These are phyloP conservation scores for Magnaporthales sp. DNA, from an alignment of 2,329 filamentous ascomycete genomes.

Conservation along the genomic window DNA sequence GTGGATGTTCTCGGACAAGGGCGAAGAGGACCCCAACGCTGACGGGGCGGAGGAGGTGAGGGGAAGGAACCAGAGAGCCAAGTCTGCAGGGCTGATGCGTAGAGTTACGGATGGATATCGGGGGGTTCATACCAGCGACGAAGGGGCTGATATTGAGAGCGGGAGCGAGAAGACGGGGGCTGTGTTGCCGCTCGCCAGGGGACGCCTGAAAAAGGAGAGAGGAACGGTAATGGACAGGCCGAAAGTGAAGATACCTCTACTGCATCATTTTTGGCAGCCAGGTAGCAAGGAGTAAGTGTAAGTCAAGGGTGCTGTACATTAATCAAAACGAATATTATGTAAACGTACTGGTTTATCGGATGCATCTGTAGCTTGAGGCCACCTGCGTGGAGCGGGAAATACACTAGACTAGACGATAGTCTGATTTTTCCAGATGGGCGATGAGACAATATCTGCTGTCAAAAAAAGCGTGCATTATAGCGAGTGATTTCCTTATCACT, in stretches of 20 bases:
- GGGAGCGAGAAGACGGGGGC: neutral
- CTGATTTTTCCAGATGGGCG: too few species aligned
- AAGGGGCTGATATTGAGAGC: neutral
- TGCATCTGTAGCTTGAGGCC: neutral
- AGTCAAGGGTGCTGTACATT: neutral
- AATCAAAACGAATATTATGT: neutral
- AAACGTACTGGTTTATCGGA: neutral
- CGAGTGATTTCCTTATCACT: too few species aligned
- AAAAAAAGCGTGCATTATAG: too few species aligned
- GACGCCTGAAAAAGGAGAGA: neutral
- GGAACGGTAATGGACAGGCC: neutral
- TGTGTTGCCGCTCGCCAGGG: neutral
- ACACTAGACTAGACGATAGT: too few species aligned
- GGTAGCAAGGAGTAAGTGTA: neutral
- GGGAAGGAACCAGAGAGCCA: neutral
- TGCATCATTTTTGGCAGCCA: neutral
- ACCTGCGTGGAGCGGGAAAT: neutral
- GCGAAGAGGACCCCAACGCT: neutral
- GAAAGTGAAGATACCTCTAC: neutral
- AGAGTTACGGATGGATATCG: neutral
- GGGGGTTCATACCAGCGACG: neutral
- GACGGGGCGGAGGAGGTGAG: neutral
- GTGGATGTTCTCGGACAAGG: slow-evolving; percentile 19
- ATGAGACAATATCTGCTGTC: too few species aligned
- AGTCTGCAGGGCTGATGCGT: neutral